phyloP scores from a whole-genome alignment of 2,329 filamentous ascomycete genomes.

The Aspergillus unguis region DNA sequence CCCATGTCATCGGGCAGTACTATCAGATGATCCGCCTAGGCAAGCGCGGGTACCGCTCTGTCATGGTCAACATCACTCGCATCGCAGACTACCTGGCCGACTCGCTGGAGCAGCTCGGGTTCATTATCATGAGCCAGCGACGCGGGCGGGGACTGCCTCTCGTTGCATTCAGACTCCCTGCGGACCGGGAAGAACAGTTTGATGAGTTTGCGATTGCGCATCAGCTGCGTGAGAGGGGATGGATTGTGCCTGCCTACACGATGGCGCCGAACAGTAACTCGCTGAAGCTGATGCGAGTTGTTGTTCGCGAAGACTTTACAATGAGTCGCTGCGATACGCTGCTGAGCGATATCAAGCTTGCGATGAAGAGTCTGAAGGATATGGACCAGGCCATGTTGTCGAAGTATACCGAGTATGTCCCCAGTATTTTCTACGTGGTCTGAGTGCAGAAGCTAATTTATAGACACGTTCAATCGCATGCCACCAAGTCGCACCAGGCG shows the following conservation, averaged over 20 bases:
- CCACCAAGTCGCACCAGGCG: conserved; percentile 52
- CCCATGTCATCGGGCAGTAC: conserved; percentile 93
- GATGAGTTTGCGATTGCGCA: conserved; percentile 80
- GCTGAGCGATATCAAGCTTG: conserved; percentile 74
- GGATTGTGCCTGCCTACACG: conserved; percentile 94
- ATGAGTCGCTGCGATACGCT: conserved; percentile 76
- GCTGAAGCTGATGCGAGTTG: conserved; percentile 87
- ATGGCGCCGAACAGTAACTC: conserved; percentile 85
- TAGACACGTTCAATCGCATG: conserved; percentile 55
- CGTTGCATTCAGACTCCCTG: conserved; percentile 78
- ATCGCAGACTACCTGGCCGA: conserved; percentile 83
- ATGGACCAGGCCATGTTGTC: conserved; percentile 71
- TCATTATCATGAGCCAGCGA: conserved; percentile 82
- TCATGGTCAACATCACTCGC: conserved; percentile 90
- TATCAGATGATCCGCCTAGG: conserved; percentile 95
- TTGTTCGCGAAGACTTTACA: conserved; percentile 89
- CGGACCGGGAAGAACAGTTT: conserved; percentile 55
- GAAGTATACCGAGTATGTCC: conserved; percentile 62
- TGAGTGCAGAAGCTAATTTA: background rate
- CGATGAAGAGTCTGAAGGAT: conserved; percentile 65
- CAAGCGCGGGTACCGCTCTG: conserved; percentile 84
- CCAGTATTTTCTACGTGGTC: background rate
- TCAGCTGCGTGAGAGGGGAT: conserved; percentile 78
- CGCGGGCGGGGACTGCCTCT: conserved; percentile 77
- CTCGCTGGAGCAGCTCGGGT: conserved; percentile 70